Percentiles rank a stretch among this genome's conserved stretches.
Evolutionary conservation across 2,329 filamentous ascomycete species (phyloP).

Genomic region (Cordyceps tenuipes): DNA sequence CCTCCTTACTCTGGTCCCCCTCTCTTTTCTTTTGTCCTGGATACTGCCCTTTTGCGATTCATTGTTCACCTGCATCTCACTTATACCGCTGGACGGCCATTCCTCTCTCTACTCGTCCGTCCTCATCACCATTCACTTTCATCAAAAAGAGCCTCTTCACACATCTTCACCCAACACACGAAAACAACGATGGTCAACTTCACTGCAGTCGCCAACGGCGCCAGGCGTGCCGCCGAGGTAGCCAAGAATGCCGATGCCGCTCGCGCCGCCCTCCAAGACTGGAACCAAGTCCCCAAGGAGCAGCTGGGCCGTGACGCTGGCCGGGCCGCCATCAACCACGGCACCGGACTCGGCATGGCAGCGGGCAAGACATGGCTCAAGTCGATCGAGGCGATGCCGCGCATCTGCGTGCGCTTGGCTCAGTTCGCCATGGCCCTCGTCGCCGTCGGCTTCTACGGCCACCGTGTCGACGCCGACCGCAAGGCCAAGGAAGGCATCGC

Average conservation of each 20-base stretch:
- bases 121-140: not conserved
- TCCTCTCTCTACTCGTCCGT: not conserved
- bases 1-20: not conserved
- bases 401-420: conserved; percentile 50
- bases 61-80: conserved; percentile 7
- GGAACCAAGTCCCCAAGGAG: conserved; percentile 25
- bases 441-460: conserved; percentile 60
- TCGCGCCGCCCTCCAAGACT: conserved; percentile 21
- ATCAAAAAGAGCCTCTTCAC: not conserved
- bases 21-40: not conserved
- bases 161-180: not conserved
- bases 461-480: conserved; percentile 44
- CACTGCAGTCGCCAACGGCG: conserved; percentile 24
- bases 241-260: conserved; percentile 22
- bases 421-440: conserved; percentile 64
- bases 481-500: conserved; percentile 31
- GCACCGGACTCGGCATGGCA: conserved; percentile 30
- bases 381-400: conserved; percentile 38
- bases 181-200: conserved; percentile 22
- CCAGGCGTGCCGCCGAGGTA: conserved; percentile 26
- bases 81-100: conserved; percentile 3
- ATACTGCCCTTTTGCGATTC: not conserved
- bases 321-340: conserved; percentile 25
- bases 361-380: conserved; percentile 37
- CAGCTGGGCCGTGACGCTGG: conserved; percentile 27